Evolutionary conservation across 208 protist genomes (phyloP).

Genomic region (Willaertia magna): DNA sequence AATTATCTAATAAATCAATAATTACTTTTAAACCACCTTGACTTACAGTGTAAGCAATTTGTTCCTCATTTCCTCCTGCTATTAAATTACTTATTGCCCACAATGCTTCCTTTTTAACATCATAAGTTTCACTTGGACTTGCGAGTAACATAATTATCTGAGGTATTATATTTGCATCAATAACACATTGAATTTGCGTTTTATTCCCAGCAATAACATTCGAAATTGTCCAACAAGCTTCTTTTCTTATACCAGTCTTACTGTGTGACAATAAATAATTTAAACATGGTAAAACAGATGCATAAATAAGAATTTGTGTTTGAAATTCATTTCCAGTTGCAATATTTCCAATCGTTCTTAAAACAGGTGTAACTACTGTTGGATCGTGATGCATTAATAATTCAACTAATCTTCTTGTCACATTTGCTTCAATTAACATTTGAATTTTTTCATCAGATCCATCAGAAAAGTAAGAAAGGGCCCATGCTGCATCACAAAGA

Average conservation of each 20-base stretch:
- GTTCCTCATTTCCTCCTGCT: slow-evolving; percentile 67
- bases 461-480: slow-evolving; percentile 86
- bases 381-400: slow-evolving; percentile 53
- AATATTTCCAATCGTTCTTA: slow-evolving; percentile 94
- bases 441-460: slow-evolving; percentile 83
- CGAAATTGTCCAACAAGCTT: slow-evolving; percentile 96
- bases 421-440: slow-evolving; percentile 74
- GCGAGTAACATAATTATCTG: slow-evolving; percentile 68
- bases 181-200: slow-evolving; percentile 75
- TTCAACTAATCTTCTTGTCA: slow-evolving; percentile 69
- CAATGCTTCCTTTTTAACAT: slow-evolving; percentile 92
- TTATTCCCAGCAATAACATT: slow-evolving; percentile 93
- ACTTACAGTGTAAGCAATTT: slow-evolving; percentile 65
- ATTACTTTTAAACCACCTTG: slow-evolving; percentile 40
- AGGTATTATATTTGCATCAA: slow-evolving; percentile 70
- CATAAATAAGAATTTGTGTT: slow-evolving; percentile 88
- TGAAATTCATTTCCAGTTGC: slow-evolving; percentile 91
- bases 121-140: slow-evolving; percentile 53
- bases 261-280: slow-evolving; percentile 52
- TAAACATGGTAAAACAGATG: slow-evolving; percentile 51
- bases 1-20: too few relatives aligned
- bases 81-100: slow-evolving; percentile 92
- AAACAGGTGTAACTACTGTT: slow-evolving; percentile 75
- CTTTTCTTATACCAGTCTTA: slow-evolving; percentile 82
- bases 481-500: slow-evolving; percentile 87